Conservation (phyloP, 345 rosid species). For the Atalantia buxifolia region DNA sequence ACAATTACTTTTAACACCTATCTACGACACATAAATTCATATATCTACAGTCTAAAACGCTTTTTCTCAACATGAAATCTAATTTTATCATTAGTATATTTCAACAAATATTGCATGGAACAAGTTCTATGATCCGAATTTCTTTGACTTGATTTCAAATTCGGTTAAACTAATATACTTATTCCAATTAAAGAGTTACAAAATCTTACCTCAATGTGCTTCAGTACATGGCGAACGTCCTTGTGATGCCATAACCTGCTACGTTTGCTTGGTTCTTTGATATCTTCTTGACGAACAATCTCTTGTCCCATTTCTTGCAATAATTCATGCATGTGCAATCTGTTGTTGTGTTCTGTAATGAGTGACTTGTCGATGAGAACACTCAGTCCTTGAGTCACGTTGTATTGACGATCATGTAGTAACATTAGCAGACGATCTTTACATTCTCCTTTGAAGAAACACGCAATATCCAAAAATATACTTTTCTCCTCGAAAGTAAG, state of each 20-base stretch:
- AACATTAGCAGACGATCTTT: constrained; percentile 16
- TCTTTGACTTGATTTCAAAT: no score
- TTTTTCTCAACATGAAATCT: no score
- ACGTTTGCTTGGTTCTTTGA: constrained; percentile 1
- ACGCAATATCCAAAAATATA: constrained; percentile 44
- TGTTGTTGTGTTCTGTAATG: constrained; percentile 15
- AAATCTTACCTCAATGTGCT: background rate
- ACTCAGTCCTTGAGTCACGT: background rate
- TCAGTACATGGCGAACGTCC: background rate
- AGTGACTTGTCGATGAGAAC: constrained; percentile 31
- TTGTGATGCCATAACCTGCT: constrained; percentile 10
- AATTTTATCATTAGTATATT: no score
- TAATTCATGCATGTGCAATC: constrained; percentile 38
- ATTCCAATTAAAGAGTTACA: no score
- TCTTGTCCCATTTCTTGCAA: constrained; percentile 25
- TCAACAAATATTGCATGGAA: no score
- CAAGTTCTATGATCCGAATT: no score
- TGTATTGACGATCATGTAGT: background rate
- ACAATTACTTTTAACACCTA: no score
- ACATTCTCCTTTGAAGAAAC: constrained; percentile 33
- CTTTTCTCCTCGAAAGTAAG: constrained; percentile 7
- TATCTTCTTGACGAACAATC: constrained; percentile 9
- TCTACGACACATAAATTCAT: no score
- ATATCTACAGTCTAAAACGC: no score
- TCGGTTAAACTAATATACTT: no score